Conservation (phyloP, 164 flowering plant genomes). For the Liquidambar formosana region DNA sequence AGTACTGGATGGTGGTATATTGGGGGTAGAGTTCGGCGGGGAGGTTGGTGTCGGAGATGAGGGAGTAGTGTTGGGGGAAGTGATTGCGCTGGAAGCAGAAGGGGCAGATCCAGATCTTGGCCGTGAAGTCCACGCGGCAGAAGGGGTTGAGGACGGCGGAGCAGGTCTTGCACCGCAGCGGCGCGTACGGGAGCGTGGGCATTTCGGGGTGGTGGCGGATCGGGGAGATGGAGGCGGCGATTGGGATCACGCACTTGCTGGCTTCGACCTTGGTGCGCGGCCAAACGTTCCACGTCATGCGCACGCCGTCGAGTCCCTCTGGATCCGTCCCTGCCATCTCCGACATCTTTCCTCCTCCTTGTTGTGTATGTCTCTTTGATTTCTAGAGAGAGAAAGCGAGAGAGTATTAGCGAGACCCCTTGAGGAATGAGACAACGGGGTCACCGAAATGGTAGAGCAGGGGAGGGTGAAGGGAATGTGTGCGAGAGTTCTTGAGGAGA, state of each 20-base stretch:
- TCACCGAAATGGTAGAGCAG: conserved; percentile 15
- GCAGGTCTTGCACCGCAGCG: conserved; percentile 86
- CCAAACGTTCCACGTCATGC: conserved; percentile 95
- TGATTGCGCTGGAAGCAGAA: conserved; percentile 84
- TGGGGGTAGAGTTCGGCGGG: conserved; percentile 94
- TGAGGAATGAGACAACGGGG: conserved; percentile 15
- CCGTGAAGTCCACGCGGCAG: conserved; percentile 69
- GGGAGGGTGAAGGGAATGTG: not conserved
- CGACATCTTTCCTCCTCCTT: conserved; percentile 30
- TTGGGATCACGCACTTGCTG: conserved; percentile 91
- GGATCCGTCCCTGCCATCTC: conserved; percentile 68
- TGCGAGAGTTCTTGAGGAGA: not conserved
- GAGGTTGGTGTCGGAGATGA: conserved; percentile 64
- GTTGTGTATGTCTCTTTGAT: not conserved
- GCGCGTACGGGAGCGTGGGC: conserved; percentile 70
- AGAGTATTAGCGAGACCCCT: conserved; percentile 16
- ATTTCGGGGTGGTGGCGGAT: conserved; percentile 76
- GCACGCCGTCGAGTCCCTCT: conserved; percentile 83
- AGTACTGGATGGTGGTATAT: conserved; percentile 68
- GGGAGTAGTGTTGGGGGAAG: conserved; percentile 73
- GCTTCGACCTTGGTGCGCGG: conserved; percentile 90
- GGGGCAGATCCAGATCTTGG: conserved; percentile 96
- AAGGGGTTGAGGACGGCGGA: conserved; percentile 59
- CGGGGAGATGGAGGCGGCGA: conserved; percentile 78
- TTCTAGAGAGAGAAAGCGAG: not conserved